phyloP scores from a whole-genome alignment of 495 filamentous ascomycete genomes.

The Podospora pseudopauciseta region DNA sequence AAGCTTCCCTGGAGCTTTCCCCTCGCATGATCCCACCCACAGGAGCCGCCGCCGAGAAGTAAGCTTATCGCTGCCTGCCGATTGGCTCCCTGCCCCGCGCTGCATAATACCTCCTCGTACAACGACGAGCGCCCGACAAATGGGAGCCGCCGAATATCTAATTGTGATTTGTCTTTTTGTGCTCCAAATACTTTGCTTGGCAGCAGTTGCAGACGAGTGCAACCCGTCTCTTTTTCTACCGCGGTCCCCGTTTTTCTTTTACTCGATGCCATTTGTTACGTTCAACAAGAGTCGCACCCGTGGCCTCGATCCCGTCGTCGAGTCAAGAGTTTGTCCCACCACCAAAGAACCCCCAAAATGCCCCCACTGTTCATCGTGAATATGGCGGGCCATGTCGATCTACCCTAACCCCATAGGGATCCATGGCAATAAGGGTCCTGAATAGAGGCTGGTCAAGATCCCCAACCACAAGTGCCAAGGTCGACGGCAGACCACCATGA shows the following conservation, averaged over 20 bases:
- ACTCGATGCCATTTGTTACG: not conserved
- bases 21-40: constrained; percentile 8
- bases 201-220: not conserved
- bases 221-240: not conserved
- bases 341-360: not conserved
- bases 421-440: not conserved
- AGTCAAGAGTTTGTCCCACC: not conserved
- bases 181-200: constrained; percentile 2
- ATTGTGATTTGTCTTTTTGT: constrained; percentile 9
- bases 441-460: not conserved
- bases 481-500: not conserved
- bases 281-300: not conserved
- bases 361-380: not conserved
- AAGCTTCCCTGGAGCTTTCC: not conserved
- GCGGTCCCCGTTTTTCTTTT: not conserved
- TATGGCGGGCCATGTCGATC: not conserved
- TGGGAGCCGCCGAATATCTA: constrained; percentile 5
- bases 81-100: not conserved
- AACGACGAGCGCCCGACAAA: not conserved
- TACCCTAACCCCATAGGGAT: not conserved
- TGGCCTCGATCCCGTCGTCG: not conserved
- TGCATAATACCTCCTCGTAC: constrained; percentile 14
- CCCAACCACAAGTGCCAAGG: not conserved
- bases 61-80: constrained; percentile 11
- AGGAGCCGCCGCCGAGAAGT: not conserved